Evolutionary conservation across 768 basidiomycete genomes (phyloP).

Genomic region (Porphyrellus cyaneotinctus): DNA sequence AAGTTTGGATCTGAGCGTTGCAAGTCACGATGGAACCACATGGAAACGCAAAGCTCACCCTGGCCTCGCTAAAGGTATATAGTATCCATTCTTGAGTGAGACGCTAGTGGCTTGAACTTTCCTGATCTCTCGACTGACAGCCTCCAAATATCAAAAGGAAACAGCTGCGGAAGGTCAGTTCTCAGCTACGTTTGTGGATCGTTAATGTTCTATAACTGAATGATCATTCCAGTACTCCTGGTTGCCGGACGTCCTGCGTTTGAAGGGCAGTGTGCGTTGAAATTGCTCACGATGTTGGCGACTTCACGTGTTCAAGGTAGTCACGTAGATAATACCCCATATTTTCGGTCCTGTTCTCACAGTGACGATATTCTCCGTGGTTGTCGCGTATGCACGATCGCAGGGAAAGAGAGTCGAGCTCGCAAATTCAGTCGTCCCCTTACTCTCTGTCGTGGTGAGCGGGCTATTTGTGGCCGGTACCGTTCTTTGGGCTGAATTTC

Average conservation of each 20-base stretch:
- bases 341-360: slow-evolving; percentile 83
- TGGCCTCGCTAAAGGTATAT: slow-evolving; percentile 28
- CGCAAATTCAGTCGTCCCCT: slow-evolving; percentile 81
- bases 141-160: slow-evolving; percentile 47
- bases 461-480: neutral
- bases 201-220: neutral
- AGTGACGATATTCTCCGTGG: slow-evolving; percentile 68
- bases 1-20: neutral
- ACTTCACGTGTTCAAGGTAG: slow-evolving; percentile 5
- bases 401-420: slow-evolving; percentile 58
- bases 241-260: slow-evolving; percentile 81
- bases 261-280: slow-evolving; percentile 75
- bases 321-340: slow-evolving; percentile 55
- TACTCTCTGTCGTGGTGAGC: slow-evolving; percentile 86
- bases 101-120: neutral
- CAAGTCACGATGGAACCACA: slow-evolving; percentile 24
- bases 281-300: neutral
- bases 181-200: neutral
- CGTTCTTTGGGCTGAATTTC: slow-evolving; percentile 1
- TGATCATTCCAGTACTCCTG: slow-evolving; percentile 64
- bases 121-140: too few species aligned
- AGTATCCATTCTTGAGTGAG: neutral
- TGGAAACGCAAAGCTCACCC: slow-evolving; percentile 8
- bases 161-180: slow-evolving; percentile 47
- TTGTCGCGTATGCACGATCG: slow-evolving; percentile 55